Evolutionary conservation across 352 stramenopile species (phyloP), one percentile per base, ranked within the genome.

Genomic region (Globisporangium viniferum): DNA sequence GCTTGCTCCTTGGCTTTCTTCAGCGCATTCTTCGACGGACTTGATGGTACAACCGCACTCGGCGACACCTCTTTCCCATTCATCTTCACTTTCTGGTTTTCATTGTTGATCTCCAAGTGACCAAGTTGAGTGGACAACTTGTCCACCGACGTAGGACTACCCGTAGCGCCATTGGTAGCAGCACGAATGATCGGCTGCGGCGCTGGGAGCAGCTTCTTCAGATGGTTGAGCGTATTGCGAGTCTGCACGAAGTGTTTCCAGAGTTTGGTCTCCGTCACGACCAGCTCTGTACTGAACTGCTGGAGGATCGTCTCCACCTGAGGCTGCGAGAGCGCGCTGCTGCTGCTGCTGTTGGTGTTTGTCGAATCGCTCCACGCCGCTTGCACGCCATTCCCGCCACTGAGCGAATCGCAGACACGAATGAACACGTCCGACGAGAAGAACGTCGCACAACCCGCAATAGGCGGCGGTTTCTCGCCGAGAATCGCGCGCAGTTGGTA

Each of bases 391-490:
- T 24, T 33, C 2, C 55, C 56, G n/a, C 14, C 48, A 33, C 51
- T 67, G 22, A 72, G 39, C 10, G 36, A 27, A 1, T 76, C 60
- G 24, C 78, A 91, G 2, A 90, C 76, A 27, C 73, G 70, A n/a
- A 88, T 48, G 62, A 91, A 91, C 29, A 90, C 73, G 65, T 91
- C 84, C 7, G 80, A 71, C 9, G 82, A 92, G 57, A 91, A 92
- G 49, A 88, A 73, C 18, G 74, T 86, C 35, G 68, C 63, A 62
- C 82, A 92, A 29, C 73, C 76, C 3, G 61, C 65, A n/a, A 71
- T 77, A 24, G 59, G 55, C 20, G 77, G 73, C 22, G 72, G 24
- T 35, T 75, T 81, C 56, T 81, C 84, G 20, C 85, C 83, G 35
- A 91, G 54, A 20, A 89, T 66, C 57, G 77, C 63, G 1, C 80